phyloP scores from a whole-genome alignment of 768 basidiomycete genomes.

The Suillus clintonianus region DNA sequence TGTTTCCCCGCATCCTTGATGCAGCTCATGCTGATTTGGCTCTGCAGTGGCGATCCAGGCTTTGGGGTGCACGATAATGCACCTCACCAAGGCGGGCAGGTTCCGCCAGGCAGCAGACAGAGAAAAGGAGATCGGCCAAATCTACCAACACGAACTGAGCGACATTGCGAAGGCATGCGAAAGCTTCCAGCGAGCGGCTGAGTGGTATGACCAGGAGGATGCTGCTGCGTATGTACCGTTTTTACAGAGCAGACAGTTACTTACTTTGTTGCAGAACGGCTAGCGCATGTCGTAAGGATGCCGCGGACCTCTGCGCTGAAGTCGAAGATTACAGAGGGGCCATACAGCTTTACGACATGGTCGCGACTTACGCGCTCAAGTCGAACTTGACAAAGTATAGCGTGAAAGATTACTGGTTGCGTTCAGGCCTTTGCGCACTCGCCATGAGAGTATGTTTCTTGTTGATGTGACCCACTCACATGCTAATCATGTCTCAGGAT shows the following conservation, averaged over 20 bases:
- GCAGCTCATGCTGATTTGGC: conserved; percentile 14
- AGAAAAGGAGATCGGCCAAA: conserved; percentile 95
- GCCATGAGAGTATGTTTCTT: conserved; percentile 74
- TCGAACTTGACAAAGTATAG: conserved; percentile 95
- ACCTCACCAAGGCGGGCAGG: conserved; percentile 81
- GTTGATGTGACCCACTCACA: not conserved
- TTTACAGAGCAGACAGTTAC: not conserved
- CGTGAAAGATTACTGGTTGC: conserved; percentile 97
- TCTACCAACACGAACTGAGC: conserved; percentile 80
- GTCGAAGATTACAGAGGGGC: conserved; percentile 84
- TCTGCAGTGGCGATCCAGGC: conserved; percentile 84
- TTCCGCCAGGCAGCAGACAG: conserved; percentile 98
- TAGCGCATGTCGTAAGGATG: conserved; percentile 94
- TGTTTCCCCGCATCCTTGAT: conserved; percentile 27
- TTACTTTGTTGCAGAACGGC: conserved; percentile 66
- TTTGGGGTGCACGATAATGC: conserved; percentile 78
- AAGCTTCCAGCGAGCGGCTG: conserved; percentile 87
- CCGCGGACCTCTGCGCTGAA: conserved; percentile 92
- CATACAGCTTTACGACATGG: conserved; percentile 86
- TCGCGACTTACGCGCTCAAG: conserved; percentile 79
- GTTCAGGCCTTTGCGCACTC: conserved; percentile 82
- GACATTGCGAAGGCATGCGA: conserved; percentile 88
- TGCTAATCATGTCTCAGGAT: conserved; percentile 55
- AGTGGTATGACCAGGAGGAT: conserved; percentile 99
- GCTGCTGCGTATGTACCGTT: conserved; percentile 79